These are phyloP conservation scores for Colletotrichum sp. DNA, from an alignment of 2,329 filamentous ascomycete species.

Conservation along the genomic window DNA sequence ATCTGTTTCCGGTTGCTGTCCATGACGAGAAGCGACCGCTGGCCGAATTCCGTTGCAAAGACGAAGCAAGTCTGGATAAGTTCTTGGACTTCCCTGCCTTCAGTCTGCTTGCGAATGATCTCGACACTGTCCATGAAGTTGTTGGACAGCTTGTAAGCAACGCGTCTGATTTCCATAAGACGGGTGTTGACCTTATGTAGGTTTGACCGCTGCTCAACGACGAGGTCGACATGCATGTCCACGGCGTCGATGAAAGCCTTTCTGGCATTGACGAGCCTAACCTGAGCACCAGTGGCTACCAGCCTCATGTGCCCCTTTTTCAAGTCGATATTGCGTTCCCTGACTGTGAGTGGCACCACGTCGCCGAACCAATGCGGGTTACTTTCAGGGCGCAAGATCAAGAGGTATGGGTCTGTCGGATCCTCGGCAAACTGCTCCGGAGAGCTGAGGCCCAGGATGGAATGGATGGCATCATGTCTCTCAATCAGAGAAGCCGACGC, in stretches of 20 bases:
- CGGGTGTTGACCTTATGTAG: conserved; percentile 89
- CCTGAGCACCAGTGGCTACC: conserved; percentile 85
- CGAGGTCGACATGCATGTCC: conserved; percentile 83
- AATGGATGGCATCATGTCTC: conserved; percentile 80
- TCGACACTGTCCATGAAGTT: conserved; percentile 99
- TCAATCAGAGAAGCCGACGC: conserved; percentile 80
- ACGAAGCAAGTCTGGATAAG: conserved; percentile 97
- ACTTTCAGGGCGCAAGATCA: conserved; percentile 84
- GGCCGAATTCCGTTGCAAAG: conserved; percentile 98
- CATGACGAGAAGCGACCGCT: conserved; percentile 92
- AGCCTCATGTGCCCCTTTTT: conserved; percentile 86
- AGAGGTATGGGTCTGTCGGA: conserved; percentile 78
- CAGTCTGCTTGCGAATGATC: conserved; percentile 85
- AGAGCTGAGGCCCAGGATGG: conserved; percentile 75
- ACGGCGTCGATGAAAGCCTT: conserved; percentile 77
- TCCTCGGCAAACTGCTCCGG: conserved; percentile 69
- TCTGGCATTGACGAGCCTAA: conserved; percentile 79
- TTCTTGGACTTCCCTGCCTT: conserved; percentile 86
- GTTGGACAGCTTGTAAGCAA: conserved; percentile 94
- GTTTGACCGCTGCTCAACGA: conserved; percentile 92
- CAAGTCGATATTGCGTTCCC: conserved; percentile 82
- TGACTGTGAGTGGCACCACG: conserved; percentile 71
- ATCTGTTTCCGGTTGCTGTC: conserved; percentile 93
- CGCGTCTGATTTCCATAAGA: conserved; percentile 92
- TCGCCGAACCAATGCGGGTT: conserved; percentile 82